Evolutionary conservation across 345 rosid genomes (phyloP), one percentile per base, ranked within the genome.

Genomic region (Eucalyptus pauciflora): DNA sequence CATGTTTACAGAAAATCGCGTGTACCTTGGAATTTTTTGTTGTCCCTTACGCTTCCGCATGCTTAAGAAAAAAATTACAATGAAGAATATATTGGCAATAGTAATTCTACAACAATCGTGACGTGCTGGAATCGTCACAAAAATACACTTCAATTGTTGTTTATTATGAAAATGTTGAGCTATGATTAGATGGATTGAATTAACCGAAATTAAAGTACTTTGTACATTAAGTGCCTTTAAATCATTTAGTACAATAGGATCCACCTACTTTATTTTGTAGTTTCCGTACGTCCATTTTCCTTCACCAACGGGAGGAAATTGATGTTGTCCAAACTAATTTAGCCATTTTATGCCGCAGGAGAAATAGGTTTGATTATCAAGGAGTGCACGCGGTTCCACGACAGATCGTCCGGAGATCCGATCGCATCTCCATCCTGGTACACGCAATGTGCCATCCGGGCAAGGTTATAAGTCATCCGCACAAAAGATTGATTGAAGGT

Each of bases 371-470:
- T 90, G 86, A 93, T 33, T 69, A 92, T 88, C 43, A 93, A 33
- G 10, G 93, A 91, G 5, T 49, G 56, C 81, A 93, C 89, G 10
- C 89, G 80, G 17, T 83, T 91, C 86, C 86, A 91, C 1, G 92
- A 89, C 54, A 27, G 48, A 10, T 18, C 37, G 83, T 93, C 92
- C 7, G 92, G 93, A 37, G 90, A 83, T 76, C 94, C 93, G 80
- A 93, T 95, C 13, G 79, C 91, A 89, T 94, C 94, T 85, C 94
- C 95, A 14, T 91, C 12, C 7, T 92, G 94, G 86, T 93, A 94
- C 13, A 54, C 64, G 86, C 88, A 89, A 6, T 92, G 92, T 5
- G 92, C 51, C 15, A 90, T 91, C 20, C 93, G 88, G 22, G 90
- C 93, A 45, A 94, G 89, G 86, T 92, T 90, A 48, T 90, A 7